Base-by-base conservation (phyloP, 257 asterid species). In the Oldenlandia corymbosa region DNA sequence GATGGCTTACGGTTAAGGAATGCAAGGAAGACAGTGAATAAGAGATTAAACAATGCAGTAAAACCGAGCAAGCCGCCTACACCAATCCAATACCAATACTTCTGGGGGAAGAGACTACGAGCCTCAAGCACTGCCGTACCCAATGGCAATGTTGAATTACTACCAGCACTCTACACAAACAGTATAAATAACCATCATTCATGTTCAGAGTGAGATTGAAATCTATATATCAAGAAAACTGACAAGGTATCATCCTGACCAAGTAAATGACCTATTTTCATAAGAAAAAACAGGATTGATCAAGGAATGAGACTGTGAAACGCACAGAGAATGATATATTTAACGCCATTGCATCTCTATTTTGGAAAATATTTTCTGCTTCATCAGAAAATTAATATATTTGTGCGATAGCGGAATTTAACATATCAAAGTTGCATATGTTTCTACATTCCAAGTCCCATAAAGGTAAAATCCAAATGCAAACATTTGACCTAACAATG, bases 11-110 rank as follows among this genome's bases (percentile, higher is more conserved):
- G 95, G 70, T 86, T 78, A 67, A 91, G 95, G 69, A 74, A 83
- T 34, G 87, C 71, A 68, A 91, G 88, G 78, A 77, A 85, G 48
- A 86, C 43, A 55, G 98, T 88, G 69, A 91, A 91, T 53, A 88
- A 93, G 80, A 80, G 14, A 64, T 91, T 91, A 84, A 91, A 83
- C 64, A 91, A 67, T 76, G 81, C 62, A 27, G 94, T 88, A 56
- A 88, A 91, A 64, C 95, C 98, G 24, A 84, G 78, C 85, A 91
- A 71, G 57, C 94, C 96, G 65, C 90, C 94, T 48, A 91, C 76
- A 41, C 98, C 98, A 67, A 91, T 91, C 96, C 96, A 91, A 73
- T 91, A 91, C 98, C 98, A 91, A 76, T 84, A 88, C 72, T 87
- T 79, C 75, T 88, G 83, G 11, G 88, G 81, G 77, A 86, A 88